phyloP scores from a whole-genome alignment of 495 filamentous ascomycete species.

The Melanomma pulvis-pyrius region DNA sequence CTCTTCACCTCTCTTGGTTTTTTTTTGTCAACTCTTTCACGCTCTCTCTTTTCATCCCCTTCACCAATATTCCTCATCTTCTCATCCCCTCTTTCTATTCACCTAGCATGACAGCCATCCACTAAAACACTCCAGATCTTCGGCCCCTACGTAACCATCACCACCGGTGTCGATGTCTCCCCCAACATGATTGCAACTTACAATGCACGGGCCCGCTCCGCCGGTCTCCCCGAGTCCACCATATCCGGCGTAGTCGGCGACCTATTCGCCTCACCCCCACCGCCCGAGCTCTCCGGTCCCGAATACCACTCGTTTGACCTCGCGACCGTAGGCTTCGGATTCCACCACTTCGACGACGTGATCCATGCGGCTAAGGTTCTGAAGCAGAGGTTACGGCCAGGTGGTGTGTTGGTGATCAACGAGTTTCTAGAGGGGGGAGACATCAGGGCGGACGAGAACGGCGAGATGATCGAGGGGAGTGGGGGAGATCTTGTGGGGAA shows the following conservation, averaged over 20 bases:
- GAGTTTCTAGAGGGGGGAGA: constrained; percentile 58
- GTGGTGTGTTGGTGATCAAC: constrained; percentile 65
- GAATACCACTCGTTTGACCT: constrained; percentile 65
- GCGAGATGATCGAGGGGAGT: constrained; percentile 35
- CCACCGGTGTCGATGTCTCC: constrained; percentile 68
- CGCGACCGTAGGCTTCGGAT: constrained; percentile 64
- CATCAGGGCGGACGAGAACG: constrained; percentile 41
- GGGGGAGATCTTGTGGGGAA: constrained; percentile 49
- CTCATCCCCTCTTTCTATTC: constrained; percentile 7
- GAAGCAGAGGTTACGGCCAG: constrained; percentile 60
- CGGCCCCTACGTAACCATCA: constrained; percentile 62
- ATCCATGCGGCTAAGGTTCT: constrained; percentile 57
- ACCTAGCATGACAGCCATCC: no score
- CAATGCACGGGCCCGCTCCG: constrained; percentile 19
- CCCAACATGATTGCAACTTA: constrained; percentile 50
- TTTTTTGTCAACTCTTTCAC: no score
- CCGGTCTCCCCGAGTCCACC: constrained; percentile 34
- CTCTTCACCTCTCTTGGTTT: no score
- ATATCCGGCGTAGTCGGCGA: constrained; percentile 64
- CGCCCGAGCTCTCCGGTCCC: constrained; percentile 48
- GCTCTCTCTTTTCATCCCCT: no score
- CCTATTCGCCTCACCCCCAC: constrained; percentile 50
- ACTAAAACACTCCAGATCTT: constrained; percentile 48
- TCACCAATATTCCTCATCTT: no score
- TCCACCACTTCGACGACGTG: constrained; percentile 74